Evolutionary conservation across 1,284 basidiomycete genomes (phyloP), one percentile per base, ranked within the genome.

Genomic region (Xerocomus minutiporus): DNA sequence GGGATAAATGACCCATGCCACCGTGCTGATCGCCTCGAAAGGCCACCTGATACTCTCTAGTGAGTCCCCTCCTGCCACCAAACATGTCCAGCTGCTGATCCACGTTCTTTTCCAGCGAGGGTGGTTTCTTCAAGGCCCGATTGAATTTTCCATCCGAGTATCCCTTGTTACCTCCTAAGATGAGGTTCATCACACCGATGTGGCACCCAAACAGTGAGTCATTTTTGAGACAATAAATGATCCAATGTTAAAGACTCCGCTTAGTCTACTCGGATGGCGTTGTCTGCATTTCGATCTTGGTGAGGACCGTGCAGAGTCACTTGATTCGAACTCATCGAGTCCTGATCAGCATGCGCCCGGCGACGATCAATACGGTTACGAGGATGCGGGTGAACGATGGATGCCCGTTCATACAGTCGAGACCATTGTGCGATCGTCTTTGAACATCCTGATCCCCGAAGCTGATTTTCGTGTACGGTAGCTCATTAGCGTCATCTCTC

Each of bases 371-470:
- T 99, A 92, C 69, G 97, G 97, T 8, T 98, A 95, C 65, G 97
- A 99, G 71, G 92, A 97, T 65, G 95, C 97, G 1, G 89, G 93
- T 48, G 97, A 99, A 76, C 76, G 97, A 57, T 99, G 97, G 97
- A 77, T 96, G 71, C 97, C 97, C 0, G 93, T 99, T 23, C 97
- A 99, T 68, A 91, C 90, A 0, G 89, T 97, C 42, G 95, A 98
- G 74, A 94, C 93, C 9, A 98, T 99, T 58, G 96, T 97, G 61
- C 71, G 94, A 79, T 23, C 20, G n/a, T 51, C 31, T 45, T 40
- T 29, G n/a, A 53, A 36, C 50, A 26, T 8, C 17, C 31, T 7
- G 17, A 17, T 12, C 2, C 44, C 36, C 20, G 41, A 25, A 11
- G 56, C 35, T 61, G 25, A 65, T 48, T 8, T 9, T n/a, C 31